Base-by-base conservation (phyloP, 208 protist species). In the Trypanosoma rangeli region DNA sequence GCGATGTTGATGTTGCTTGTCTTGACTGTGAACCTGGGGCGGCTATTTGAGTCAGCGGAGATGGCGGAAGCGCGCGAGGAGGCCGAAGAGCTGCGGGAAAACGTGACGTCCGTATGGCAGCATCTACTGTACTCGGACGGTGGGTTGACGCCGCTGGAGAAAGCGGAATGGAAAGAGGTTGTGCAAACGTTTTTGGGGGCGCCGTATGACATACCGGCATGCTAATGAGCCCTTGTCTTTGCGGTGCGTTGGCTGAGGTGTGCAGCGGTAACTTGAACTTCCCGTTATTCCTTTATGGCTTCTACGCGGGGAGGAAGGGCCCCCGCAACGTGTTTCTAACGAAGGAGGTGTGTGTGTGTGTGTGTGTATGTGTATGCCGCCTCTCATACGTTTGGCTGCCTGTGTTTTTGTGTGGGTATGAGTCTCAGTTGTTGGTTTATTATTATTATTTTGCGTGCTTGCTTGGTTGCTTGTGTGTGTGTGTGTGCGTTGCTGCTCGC, bases 1-100 rank as follows among this genome's bases (percentile, higher is more conserved):
- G 80, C 78, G 5, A 71, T 94, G 54, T 76, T 94, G 57, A 76
- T 83, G 62, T 75, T 94, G 28, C 75, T 94, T 1, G 84, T 90
- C 0, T 48, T 92, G n/a, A 85, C 89, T 3, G 58, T 94, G 28
- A 78, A 89, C 35, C 33, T 85, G 0, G 84, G 84, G 31, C 68
- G 67, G 5, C 65, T 89, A 8, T 76, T 82, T 35, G 68, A 85
- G 24, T 48, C 82, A 29, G 80, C 72, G 54, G 44, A 52, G 82
- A 86, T 76, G n/a, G 55, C 68, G 18, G 72, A 82, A 31, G 70
- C 52, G 10, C 20, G 44, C 16, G 37, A 59, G 0, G 76, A 84
- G 5, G 74, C 73, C 13, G 85, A 94, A 29, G 88, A 92, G 58
- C 42, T 89, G 13, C 48, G 70, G 28, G 89, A 94, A 18, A 80